These are phyloP conservation scores for Evernia prunastri DNA, from an alignment of 495 filamentous ascomycete species.

Conservation along the genomic window DNA sequence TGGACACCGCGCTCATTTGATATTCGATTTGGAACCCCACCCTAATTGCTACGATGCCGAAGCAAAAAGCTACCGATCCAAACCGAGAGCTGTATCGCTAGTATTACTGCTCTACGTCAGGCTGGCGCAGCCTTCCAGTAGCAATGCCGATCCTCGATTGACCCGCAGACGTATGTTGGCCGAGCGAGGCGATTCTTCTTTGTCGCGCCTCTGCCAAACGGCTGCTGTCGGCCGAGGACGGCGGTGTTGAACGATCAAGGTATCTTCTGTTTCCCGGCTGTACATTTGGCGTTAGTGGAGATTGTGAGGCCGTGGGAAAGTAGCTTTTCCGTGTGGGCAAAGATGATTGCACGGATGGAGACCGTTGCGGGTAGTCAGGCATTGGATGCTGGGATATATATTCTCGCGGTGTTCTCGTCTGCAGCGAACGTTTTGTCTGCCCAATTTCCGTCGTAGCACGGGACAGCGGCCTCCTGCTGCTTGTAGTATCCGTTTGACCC, in stretches of 20 bases:
- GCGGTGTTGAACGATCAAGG: constrained; percentile 25
- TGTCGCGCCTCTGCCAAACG: constrained; percentile 25
- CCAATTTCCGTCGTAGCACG: constrained; percentile 38
- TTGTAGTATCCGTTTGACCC: constrained; percentile 34
- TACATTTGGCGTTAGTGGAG: constrained; percentile 41
- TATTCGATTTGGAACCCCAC: neutral
- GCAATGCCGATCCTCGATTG: constrained; percentile 14
- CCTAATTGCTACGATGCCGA: neutral
- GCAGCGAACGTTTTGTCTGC: constrained; percentile 31
- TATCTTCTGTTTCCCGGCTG: constrained; percentile 46
- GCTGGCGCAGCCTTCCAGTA: constrained; percentile 12
- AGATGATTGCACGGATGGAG: constrained; percentile 37
- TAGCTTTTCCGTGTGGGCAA: constrained; percentile 42
- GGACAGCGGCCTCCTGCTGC: constrained; percentile 31
- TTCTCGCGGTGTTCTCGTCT: constrained; percentile 39
- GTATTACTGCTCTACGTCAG: constrained; percentile 8
- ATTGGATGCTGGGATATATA: constrained; percentile 38
- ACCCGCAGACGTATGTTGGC: constrained; percentile 18
- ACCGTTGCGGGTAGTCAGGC: constrained; percentile 36
- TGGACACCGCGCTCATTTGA: constrained; percentile 3
- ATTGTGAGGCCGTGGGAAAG: constrained; percentile 34
- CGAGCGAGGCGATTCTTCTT: constrained; percentile 26
- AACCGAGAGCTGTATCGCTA: neutral
- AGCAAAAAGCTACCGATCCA: neutral
- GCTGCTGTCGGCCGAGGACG: constrained; percentile 20